A percentile compares a stretch with the other conserved stretches of the same genome.
phyloP scores from a whole-genome alignment of 2,329 filamentous ascomycete species.

The Blumeriella jaapii region DNA sequence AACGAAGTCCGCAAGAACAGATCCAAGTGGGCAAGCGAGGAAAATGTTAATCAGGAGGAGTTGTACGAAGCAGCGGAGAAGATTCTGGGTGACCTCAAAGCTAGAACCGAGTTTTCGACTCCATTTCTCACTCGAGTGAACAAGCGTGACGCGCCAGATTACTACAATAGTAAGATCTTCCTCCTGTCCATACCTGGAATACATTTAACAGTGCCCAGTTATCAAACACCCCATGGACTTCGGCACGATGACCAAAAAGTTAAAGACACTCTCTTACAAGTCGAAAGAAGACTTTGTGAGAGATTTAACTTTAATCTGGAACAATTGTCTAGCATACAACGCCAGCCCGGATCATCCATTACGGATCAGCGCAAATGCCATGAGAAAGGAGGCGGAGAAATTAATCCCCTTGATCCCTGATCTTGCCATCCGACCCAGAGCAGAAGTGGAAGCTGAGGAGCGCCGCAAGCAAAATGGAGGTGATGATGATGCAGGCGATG shows the following conservation, averaged over 20 bases:
- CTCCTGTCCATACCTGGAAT: not conserved
- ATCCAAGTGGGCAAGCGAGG: slow-evolving; percentile 98
- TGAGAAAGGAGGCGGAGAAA: slow-evolving; percentile 97
- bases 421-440: slow-evolving; percentile 77
- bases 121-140: slow-evolving; percentile 90
- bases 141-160: slow-evolving; percentile 93
- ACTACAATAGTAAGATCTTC: slow-evolving; percentile 64
- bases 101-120: slow-evolving; percentile 94
- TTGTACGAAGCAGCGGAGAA: slow-evolving; percentile 95
- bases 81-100: slow-evolving; percentile 92
- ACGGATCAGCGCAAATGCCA: slow-evolving; percentile 85
- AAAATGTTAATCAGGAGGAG: slow-evolving; percentile 95
- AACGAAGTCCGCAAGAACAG: slow-evolving; percentile 96
- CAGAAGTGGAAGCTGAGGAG: slow-evolving; percentile 84
- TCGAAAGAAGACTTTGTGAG: slow-evolving; percentile 91
- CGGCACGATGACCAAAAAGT: slow-evolving; percentile 95
- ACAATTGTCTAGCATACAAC: slow-evolving; percentile 94
- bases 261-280: slow-evolving; percentile 68
- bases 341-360: slow-evolving; percentile 78
- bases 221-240: slow-evolving; percentile 98
- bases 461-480: slow-evolving; percentile 78
- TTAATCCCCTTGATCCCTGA: slow-evolving; percentile 91
- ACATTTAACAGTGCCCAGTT: slow-evolving; percentile 43
- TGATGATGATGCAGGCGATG: slow-evolving; percentile 71
- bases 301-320: slow-evolving; percentile 91